Percentiles rank a stretch among this genome's conserved stretches.
These are phyloP conservation scores for Triadica sebifera DNA, from an alignment of 345 rosid genomes.

Conservation along the genomic window DNA sequence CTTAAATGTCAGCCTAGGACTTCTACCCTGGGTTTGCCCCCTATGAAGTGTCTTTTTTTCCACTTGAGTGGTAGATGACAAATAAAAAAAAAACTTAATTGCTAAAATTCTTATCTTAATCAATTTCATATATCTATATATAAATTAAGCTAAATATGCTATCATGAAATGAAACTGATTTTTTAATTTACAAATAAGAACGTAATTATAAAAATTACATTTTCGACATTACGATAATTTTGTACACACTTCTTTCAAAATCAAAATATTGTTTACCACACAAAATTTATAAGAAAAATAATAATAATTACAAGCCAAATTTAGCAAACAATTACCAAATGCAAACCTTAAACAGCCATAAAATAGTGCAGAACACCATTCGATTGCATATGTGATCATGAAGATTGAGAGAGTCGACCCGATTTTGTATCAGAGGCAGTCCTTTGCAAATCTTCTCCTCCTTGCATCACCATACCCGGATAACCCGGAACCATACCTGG, in stretches of 20 bases:
- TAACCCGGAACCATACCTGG: constrained; percentile 52
- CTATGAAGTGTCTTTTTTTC: too few species aligned
- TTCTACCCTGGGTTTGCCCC: too few species aligned
- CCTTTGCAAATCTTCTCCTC: constrained; percentile 53
- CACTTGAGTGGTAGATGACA: too few species aligned
- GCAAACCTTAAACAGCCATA: not conserved
- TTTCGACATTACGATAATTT: not conserved
- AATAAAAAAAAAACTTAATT: too few species aligned
- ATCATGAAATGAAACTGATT: too few species aligned
- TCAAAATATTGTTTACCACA: not conserved
- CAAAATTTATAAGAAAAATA: not conserved
- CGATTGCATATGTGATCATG: constrained; percentile 13
- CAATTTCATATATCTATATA: too few species aligned
- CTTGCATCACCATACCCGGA: constrained; percentile 54
- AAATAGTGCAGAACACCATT: not conserved
- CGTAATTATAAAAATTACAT: too few species aligned
- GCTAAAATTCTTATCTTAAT: too few species aligned
- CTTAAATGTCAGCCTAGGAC: too few species aligned
- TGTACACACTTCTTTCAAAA: not conserved
- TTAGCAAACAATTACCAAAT: not conserved
- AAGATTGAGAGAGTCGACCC: constrained; percentile 43
- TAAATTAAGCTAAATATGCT: too few species aligned
- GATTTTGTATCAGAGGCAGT: constrained; percentile 39
- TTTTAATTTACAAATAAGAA: too few species aligned
- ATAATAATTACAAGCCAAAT: not conserved